Evolutionary conservation across 2,329 filamentous ascomycete genomes (phyloP), one percentile per base, ranked within the genome.

Genomic region (Acarospora socialis): DNA sequence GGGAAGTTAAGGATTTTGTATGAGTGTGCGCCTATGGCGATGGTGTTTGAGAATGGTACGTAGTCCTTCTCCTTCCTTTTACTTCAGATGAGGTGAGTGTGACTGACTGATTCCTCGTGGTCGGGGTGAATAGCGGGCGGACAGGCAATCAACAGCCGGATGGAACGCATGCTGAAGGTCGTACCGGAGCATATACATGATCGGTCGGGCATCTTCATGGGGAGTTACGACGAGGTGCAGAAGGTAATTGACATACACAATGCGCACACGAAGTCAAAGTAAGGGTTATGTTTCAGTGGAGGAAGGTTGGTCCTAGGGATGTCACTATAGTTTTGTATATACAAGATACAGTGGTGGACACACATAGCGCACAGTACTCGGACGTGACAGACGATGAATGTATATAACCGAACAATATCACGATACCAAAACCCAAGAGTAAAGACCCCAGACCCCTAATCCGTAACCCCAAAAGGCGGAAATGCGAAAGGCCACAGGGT

Each of bases 11-110:
- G 90, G 43, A 98, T 98, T 45, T 57, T 98, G 48, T 98, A 98
- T 61, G 90, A 98, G 65, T 98, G 90, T 54, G 90, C 90, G 9
- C 90, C 90, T 22, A 98, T 98, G 90, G 90, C 90, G 15, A 81
- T 95, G 77, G 73, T 98, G 5, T 95, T 98, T 57, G 90, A 98
- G 62, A 94, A 98, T 60, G 90, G 81, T 87, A 58, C 61, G 77
- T 64, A 5, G 14, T 12, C 13, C 7, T 33, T n/a, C n/a, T n/a
- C n/a, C n/a, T n/a, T n/a, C n/a, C n/a, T n/a, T n/a, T n/a, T 34
- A 22, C 27, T 7, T 30, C 16, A 16, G 18, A 12, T n/a, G 3
- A 10, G n/a, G n/a, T 17, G 21, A 16, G 16, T 34, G 4, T 23
- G 20, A 30, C 24, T 32, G 16, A 21, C 10, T 17, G n/a, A n/a